These are phyloP conservation scores for Trypanosoma boissoni DNA, from an alignment of 208 protist genomes.

Conservation along the genomic window DNA sequence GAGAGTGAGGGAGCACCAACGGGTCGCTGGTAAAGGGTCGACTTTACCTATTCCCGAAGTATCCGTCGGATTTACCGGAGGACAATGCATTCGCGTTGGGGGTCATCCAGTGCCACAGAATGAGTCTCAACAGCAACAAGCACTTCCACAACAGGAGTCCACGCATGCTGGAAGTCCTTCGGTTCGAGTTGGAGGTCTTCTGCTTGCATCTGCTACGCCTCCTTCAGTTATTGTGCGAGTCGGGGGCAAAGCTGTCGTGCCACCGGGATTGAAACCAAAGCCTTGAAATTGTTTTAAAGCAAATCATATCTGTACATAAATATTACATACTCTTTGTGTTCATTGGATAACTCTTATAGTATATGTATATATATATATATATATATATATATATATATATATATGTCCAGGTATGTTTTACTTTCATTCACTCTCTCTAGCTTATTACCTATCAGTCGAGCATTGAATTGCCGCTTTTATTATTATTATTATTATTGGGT, in stretches of 20 bases:
- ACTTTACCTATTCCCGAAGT: constrained; percentile 32
- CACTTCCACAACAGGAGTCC: background rate
- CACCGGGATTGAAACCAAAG: background rate
- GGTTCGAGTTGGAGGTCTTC: constrained; percentile 21
- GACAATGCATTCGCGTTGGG: constrained; percentile 45
- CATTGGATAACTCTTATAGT: background rate
- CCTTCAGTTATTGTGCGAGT: constrained; percentile 12
- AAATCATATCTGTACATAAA: too few species aligned
- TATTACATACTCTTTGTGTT: background rate
- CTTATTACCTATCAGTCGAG: constrained; percentile 1
- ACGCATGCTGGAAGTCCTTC: constrained; percentile 6
- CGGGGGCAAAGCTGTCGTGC: constrained; percentile 1
- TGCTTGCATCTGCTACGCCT: constrained; percentile 12
- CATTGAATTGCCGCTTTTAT: constrained; percentile 17
- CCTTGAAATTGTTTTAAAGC: background rate
- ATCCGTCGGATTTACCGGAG: constrained; percentile 18
- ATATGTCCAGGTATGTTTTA: constrained; percentile 2
- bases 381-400: constrained; percentile 4
- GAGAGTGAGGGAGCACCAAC: constrained; percentile 26
- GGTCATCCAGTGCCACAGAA: constrained; percentile 10
- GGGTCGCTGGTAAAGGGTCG: constrained; percentile 26
- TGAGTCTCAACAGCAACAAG: background rate
- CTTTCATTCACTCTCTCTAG: background rate
- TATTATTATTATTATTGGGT: constrained; percentile 4
- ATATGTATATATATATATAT: background rate